These are phyloP conservation scores for Coleophoma cylindrospora DNA, from an alignment of 2,329 filamentous ascomycete species.

Conservation along the genomic window DNA sequence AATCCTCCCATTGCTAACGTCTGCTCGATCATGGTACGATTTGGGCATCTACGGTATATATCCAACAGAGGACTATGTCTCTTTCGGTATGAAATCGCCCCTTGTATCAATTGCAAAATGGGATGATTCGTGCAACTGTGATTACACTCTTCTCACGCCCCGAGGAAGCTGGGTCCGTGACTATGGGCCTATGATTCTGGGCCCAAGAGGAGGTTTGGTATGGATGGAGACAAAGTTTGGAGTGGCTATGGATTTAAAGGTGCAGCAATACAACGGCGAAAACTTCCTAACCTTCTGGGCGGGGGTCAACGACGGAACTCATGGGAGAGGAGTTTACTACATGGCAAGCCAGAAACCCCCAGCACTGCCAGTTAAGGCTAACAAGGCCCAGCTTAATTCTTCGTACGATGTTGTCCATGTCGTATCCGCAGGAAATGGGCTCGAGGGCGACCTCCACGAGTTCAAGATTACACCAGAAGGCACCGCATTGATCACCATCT, in stretches of 20 bases:
- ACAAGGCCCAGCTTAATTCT: neutral
- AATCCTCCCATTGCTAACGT: too few relatives aligned
- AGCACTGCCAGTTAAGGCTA: neutral
- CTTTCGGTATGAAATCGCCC: conserved; percentile 5
- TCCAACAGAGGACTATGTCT: conserved; percentile 7
- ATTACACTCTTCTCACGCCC: conserved; percentile 8
- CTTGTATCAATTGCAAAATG: conserved; percentile 5
- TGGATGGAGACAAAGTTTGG: conserved; percentile 12
- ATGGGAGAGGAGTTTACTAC: conserved; percentile 38
- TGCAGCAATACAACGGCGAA: conserved; percentile 35
- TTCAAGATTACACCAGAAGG: conserved; percentile 35
- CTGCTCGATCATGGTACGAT: neutral
- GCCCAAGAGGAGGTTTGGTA: conserved; percentile 9
- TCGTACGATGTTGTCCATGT: neutral
- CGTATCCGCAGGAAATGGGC: conserved; percentile 14
- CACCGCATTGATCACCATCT: conserved; percentile 36
- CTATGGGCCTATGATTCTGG: conserved; percentile 10
- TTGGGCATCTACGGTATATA: conserved; percentile 8
- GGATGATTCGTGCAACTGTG: conserved; percentile 7
- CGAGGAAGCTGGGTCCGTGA: conserved; percentile 7
- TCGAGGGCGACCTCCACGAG: conserved; percentile 37
- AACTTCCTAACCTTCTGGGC: conserved; percentile 43
- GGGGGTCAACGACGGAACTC: conserved; percentile 36
- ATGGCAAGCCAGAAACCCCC: conserved; percentile 28
- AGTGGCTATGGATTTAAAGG: conserved; percentile 12